Percentiles rank a stretch among this genome's conserved stretches.
These are phyloP conservation scores for Chaetoscypha palmicola DNA, from an alignment of 2,329 filamentous ascomycete species.

Conservation along the genomic window DNA sequence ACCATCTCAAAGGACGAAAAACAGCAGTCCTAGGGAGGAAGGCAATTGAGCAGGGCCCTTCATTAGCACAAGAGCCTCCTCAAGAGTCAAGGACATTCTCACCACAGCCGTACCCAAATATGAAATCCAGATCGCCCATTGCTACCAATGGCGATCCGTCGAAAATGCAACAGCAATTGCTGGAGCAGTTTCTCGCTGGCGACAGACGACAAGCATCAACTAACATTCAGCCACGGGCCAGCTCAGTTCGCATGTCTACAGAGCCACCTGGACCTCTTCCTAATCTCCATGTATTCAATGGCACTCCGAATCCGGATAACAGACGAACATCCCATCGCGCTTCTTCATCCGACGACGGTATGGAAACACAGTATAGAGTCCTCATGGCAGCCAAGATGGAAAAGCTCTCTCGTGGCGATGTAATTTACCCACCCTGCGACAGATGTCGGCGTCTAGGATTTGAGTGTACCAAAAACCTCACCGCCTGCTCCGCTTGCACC, in stretches of 20 bases:
- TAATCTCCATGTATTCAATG: too few species aligned
- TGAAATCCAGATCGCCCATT: slow-evolving; percentile 34
- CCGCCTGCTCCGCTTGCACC: slow-evolving; percentile 79
- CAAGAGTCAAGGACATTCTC: slow-evolving; percentile 15
- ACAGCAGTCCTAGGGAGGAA: slow-evolving; percentile 64
- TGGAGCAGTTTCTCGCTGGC: slow-evolving; percentile 44
- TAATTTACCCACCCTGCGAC: slow-evolving; percentile 77
- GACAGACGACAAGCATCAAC: slow-evolving; percentile 17
- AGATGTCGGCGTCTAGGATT: slow-evolving; percentile 73
- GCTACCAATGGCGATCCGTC: slow-evolving; percentile 18
- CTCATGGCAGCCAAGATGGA: slow-evolving; percentile 73
- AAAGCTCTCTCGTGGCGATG: slow-evolving; percentile 63
- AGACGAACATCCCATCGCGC: slow-evolving; percentile 21
- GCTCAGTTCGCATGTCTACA: slow-evolving; percentile 9
- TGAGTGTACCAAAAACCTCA: slow-evolving; percentile 78
- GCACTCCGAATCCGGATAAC: slow-evolving; percentile 21
- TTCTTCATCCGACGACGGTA: slow-evolving; percentile 21
- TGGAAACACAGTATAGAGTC: slow-evolving; percentile 40
- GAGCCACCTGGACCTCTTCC: slow-evolving; percentile 10
- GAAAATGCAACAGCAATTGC: slow-evolving; percentile 45
- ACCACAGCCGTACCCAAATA: slow-evolving; percentile 25
- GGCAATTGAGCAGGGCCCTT: slow-evolving; percentile 31
- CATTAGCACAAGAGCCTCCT: slow-evolving; percentile 7
- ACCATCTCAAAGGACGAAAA: slow-evolving; percentile 67
- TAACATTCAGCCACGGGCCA: slow-evolving; percentile 16